These are phyloP conservation scores for Onygena corvina DNA, from an alignment of 2,329 filamentous ascomycete species.

Conservation along the genomic window DNA sequence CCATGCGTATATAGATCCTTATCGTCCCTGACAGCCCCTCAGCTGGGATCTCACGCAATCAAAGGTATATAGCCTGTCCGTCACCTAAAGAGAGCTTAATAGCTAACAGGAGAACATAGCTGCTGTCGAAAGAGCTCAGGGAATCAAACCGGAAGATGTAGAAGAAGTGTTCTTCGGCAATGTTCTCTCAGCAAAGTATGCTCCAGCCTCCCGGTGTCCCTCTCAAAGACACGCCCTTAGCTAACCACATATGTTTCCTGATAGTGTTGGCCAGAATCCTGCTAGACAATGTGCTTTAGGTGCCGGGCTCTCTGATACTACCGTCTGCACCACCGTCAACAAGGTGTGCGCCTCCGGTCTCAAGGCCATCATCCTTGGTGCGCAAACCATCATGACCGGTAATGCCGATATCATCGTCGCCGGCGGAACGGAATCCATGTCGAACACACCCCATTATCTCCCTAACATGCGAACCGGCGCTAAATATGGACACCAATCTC, in stretches of 20 bases:
- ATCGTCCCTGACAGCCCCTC: slow-evolving; percentile 69
- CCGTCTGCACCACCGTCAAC: slow-evolving; percentile 87
- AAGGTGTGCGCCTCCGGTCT: slow-evolving; percentile 95
- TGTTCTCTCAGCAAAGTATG: slow-evolving; percentile 83
- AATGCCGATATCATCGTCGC: slow-evolving; percentile 88
- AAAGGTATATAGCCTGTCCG: slow-evolving; percentile 51
- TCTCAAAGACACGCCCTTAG: neutral
- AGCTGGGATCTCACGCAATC: slow-evolving; percentile 84
- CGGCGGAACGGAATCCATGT: slow-evolving; percentile 96
- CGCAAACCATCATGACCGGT: slow-evolving; percentile 94
- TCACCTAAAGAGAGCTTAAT: neutral
- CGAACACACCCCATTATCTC: slow-evolving; percentile 92
- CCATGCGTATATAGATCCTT: slow-evolving; percentile 56
- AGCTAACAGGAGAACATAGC: slow-evolving; percentile 30
- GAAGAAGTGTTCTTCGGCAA: slow-evolving; percentile 98
- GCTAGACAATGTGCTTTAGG: slow-evolving; percentile 86
- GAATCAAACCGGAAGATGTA: slow-evolving; percentile 77
- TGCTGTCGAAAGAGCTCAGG: slow-evolving; percentile 73
- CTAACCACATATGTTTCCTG: slow-evolving; percentile 12
- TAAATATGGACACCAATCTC: slow-evolving; percentile 84
- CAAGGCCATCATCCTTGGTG: slow-evolving; percentile 88
- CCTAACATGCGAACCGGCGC: slow-evolving; percentile 72
- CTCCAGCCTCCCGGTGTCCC: slow-evolving; percentile 7
- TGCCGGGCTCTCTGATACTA: slow-evolving; percentile 68
- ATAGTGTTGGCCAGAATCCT: slow-evolving; percentile 85